Percentiles rank a stretch among this genome's conserved stretches.
Evolutionary conservation across 2,329 filamentous ascomycete genomes (phyloP).

Genomic region (Colletotrichum cordylinicola): DNA sequence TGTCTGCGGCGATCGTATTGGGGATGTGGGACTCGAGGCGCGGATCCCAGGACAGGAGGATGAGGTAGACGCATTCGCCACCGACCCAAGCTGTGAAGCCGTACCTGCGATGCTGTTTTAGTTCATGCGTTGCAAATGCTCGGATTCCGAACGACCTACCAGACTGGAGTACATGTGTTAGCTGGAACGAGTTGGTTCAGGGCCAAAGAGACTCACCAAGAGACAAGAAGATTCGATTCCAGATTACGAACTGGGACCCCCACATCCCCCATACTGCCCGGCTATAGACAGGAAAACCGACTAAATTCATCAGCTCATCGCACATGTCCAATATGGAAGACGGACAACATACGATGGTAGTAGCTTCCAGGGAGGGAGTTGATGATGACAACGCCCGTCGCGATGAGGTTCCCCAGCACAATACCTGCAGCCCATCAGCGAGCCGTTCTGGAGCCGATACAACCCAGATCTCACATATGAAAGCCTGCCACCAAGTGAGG

Average conservation of each 20-base stretch:
- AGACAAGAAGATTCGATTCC: constrained; percentile 46
- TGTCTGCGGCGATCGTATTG: constrained; percentile 44
- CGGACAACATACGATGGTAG: constrained; percentile 39
- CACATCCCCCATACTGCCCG: constrained; percentile 37
- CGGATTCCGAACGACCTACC: constrained; percentile 13
- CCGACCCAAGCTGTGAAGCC: constrained; percentile 53
- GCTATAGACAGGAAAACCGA: constrained; percentile 38
- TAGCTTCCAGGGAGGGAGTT: constrained; percentile 48
- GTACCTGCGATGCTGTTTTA: constrained; percentile 32
- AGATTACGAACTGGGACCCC: constrained; percentile 27
- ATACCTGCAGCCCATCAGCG: constrained; percentile 27
- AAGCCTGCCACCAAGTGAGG: constrained; percentile 47
- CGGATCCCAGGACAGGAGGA: constrained; percentile 50
- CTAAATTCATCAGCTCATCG: not conserved
- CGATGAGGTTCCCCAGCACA: constrained; percentile 43
- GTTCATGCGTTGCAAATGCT: not conserved
- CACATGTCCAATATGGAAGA: rapidly evolving
- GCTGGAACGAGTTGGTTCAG: not conserved
- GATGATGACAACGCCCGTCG: constrained; percentile 42
- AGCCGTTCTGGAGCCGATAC: not conserved
- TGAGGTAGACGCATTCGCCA: constrained; percentile 50
- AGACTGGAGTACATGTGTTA: constrained; percentile 25
- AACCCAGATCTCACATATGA: constrained; percentile 35
- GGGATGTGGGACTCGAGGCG: constrained; percentile 45
- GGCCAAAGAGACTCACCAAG: constrained; percentile 36